Percentiles rank a stretch among this genome's conserved stretches.
Conservation (phyloP, 805 yeast species). For the Wickerhamomyces hampshirensis region DNA sequence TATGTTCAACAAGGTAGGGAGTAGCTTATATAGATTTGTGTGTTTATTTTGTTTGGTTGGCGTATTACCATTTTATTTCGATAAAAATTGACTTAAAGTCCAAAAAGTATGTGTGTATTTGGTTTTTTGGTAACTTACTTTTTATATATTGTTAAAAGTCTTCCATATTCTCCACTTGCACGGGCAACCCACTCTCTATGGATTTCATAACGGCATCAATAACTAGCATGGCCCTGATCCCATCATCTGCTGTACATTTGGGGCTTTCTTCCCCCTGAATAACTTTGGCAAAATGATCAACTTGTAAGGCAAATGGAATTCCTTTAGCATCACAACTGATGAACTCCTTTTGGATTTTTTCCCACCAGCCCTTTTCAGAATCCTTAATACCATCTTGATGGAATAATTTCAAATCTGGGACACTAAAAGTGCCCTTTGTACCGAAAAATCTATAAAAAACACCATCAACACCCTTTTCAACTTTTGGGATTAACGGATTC, state of each 20-base stretch:
- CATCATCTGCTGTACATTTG: slow-evolving; percentile 14
- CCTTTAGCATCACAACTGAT: slow-evolving; percentile 5
- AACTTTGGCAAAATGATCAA: slow-evolving; percentile 13
- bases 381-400: slow-evolving; percentile 9
- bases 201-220: slow-evolving; percentile 14
- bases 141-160: not conserved
- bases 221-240: slow-evolving; percentile 14
- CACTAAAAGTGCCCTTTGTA: slow-evolving; percentile 13
- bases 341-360: slow-evolving; percentile 3
- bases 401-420: slow-evolving; percentile 17
- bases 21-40: too few relatives aligned
- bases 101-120: not conserved
- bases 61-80: not conserved
- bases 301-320: slow-evolving; percentile 15
- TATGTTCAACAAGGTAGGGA: too few relatives aligned
- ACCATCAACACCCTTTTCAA: slow-evolving; percentile 12
- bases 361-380: slow-evolving; percentile 14
- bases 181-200: slow-evolving; percentile 8
- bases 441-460: slow-evolving; percentile 18
- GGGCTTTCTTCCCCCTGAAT: slow-evolving; percentile 10
- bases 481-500: slow-evolving; percentile 16
- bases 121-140: not conserved
- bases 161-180: slow-evolving; percentile 1
- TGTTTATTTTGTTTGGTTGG: too few relatives aligned
- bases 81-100: not conserved